These are phyloP conservation scores for Akebia trifoliata DNA, from an alignment of 164 flowering plant species.

Conservation along the genomic window DNA sequence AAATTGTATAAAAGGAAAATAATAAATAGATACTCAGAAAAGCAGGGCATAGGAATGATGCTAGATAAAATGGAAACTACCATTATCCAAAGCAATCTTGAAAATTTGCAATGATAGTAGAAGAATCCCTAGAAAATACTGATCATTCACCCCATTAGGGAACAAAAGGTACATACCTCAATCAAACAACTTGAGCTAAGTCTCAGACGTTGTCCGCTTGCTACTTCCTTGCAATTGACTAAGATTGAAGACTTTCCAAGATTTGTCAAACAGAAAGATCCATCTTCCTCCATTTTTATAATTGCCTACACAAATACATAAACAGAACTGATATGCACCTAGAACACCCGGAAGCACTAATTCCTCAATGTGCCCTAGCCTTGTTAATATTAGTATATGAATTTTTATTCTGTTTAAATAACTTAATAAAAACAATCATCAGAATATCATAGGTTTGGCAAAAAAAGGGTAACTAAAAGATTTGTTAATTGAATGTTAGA, in stretches of 20 bases:
- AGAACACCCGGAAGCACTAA: too few relatives aligned
- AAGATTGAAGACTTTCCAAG: slow-evolving; percentile 50
- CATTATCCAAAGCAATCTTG: slow-evolving; percentile 2
- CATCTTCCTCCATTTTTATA: slow-evolving; percentile 61
- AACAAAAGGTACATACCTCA: slow-evolving; percentile 53
- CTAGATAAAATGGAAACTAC: not conserved
- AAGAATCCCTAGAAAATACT: not conserved
- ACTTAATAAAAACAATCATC: not conserved
- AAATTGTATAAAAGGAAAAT: too few relatives aligned
- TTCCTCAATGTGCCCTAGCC: too few relatives aligned
- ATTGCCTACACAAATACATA: slow-evolving; percentile 45
- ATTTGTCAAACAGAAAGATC: slow-evolving; percentile 63
- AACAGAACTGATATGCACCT: not conserved
- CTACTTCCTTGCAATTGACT: slow-evolving; percentile 59
- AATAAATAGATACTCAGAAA: not conserved
- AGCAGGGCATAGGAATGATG: not conserved
- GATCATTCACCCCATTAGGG: not conserved
- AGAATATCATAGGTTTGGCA: not conserved
- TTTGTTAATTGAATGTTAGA: not conserved
- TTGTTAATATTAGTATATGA: not conserved
- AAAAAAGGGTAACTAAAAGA: not conserved
- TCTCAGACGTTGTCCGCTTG: slow-evolving; percentile 33
- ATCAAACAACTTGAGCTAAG: slow-evolving; percentile 62
- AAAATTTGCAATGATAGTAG: not conserved
- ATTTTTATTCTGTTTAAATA: not conserved